phyloP scores from a whole-genome alignment of 2,329 filamentous ascomycete genomes.

The Colletotrichum viniferum region DNA sequence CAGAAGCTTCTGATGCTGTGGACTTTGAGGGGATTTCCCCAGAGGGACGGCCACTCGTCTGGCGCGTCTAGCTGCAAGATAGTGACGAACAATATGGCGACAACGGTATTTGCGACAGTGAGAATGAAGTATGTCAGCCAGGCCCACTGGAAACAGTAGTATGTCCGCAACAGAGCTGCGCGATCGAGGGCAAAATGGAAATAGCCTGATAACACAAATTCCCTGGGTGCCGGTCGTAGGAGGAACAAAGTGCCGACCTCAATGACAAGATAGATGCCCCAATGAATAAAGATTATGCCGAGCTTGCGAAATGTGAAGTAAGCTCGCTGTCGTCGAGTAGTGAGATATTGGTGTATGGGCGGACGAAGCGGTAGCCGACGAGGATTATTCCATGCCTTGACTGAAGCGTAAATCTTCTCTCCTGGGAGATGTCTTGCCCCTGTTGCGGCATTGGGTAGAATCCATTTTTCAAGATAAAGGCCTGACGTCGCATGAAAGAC shows the following conservation, averaged over 20 bases:
- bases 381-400: not conserved
- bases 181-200: not conserved
- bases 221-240: not conserved
- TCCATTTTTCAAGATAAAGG: not conserved
- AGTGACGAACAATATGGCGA: not conserved
- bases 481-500: not conserved
- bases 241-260: not conserved
- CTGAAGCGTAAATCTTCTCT: not conserved
- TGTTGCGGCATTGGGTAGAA: not conserved
- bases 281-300: not conserved
- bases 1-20: not conserved
- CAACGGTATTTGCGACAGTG: not conserved
- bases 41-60: not conserved
- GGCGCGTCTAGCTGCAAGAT: not conserved
- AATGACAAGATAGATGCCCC: not conserved
- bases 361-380: not conserved
- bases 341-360: not conserved
- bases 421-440: accelerated
- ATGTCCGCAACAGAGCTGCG: not conserved
- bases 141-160: not conserved
- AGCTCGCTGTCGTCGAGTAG: not conserved
- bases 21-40: not conserved
- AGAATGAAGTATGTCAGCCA: not conserved
- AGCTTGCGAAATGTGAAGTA: not conserved
- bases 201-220: not conserved